A percentile compares a stretch with the other conserved stretches of the same genome.
Conservation (phyloP, 2,329 filamentous ascomycete genomes). For the Phialophora verrucosa region DNA sequence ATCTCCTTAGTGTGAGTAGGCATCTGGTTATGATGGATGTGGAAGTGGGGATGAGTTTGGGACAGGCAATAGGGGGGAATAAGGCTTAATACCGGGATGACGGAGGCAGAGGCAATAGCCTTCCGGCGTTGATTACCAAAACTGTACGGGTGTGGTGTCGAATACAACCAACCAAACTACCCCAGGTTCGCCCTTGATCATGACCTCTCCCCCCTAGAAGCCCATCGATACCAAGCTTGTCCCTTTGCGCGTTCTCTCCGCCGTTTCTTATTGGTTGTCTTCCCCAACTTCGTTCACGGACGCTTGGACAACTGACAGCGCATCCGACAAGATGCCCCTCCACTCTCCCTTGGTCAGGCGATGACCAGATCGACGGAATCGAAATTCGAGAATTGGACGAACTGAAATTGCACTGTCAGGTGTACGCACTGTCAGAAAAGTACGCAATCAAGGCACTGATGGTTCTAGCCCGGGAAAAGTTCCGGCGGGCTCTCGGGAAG, state of each 20-base stretch:
- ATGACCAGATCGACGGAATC: neutral
- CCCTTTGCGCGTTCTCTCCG: no score
- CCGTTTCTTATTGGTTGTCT: no score
- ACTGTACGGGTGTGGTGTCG: neutral
- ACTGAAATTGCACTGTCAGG: conserved; percentile 14
- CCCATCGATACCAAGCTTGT: no score
- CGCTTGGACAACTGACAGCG: no score
- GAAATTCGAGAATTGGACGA: neutral
- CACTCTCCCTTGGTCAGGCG: neutral
- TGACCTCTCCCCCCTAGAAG: no score
- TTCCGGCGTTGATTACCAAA: neutral
- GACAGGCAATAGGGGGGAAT: neutral
- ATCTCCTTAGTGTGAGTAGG: neutral
- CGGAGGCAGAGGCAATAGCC: neutral
- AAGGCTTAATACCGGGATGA: neutral
- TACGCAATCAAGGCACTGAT: conserved; percentile 13
- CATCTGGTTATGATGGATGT: conserved; percentile 1
- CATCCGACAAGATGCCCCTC: no score
- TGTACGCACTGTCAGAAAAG: conserved; percentile 15
- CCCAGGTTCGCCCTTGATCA: no score
- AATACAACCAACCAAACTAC: neutral
- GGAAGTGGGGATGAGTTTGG: neutral
- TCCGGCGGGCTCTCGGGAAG: conserved; percentile 9
- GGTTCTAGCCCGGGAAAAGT: conserved; percentile 15
- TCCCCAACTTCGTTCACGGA: no score